Evolutionary conservation across 2,329 filamentous ascomycete genomes (phyloP).

Genomic region (Botrytis cinerea): DNA sequence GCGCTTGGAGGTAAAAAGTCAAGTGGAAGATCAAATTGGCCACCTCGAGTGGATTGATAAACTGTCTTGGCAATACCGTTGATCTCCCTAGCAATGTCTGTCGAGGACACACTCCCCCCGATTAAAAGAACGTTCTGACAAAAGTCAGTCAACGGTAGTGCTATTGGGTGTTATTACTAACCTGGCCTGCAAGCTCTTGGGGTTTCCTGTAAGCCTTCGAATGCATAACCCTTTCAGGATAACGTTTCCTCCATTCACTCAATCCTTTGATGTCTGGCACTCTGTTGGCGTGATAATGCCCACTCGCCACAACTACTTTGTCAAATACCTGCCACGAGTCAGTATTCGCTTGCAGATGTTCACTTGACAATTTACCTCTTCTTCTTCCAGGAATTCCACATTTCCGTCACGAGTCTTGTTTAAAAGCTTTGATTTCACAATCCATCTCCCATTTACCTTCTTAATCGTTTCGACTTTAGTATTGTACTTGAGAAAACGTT

Average conservation of each 20-base stretch:
- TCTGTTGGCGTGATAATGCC: conserved; percentile 66
- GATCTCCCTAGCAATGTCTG: conserved; percentile 39
- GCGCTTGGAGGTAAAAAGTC: conserved; percentile 30
- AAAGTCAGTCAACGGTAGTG: not conserved
- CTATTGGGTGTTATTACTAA: conserved; percentile 9
- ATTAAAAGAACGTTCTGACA: conserved; percentile 54
- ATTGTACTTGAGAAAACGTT: conserved; percentile 31
- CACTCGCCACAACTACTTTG: conserved; percentile 64
- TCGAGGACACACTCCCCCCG: conserved; percentile 56
- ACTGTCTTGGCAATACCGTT: conserved; percentile 33
- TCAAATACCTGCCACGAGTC: conserved; percentile 52
- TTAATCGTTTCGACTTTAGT: conserved; percentile 34
- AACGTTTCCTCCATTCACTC: conserved; percentile 55
- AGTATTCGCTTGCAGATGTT: not conserved
- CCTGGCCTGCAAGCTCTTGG: conserved; percentile 55
- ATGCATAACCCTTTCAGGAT: conserved; percentile 58
- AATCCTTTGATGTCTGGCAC: conserved; percentile 63
- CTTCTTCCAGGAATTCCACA: not conserved
- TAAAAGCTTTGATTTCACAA: conserved; percentile 28
- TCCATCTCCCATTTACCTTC: conserved; percentile 33
- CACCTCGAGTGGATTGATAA: conserved; percentile 36
- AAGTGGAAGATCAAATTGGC: conserved; percentile 34
- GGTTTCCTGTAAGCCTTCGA: conserved; percentile 73
- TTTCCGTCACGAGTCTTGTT: conserved; percentile 21
- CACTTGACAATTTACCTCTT: not conserved